Percentiles rank a stretch among this genome's conserved stretches.
phyloP scores from a whole-genome alignment of 768 basidiomycete species.

The Hysterangium stoloniferum region DNA sequence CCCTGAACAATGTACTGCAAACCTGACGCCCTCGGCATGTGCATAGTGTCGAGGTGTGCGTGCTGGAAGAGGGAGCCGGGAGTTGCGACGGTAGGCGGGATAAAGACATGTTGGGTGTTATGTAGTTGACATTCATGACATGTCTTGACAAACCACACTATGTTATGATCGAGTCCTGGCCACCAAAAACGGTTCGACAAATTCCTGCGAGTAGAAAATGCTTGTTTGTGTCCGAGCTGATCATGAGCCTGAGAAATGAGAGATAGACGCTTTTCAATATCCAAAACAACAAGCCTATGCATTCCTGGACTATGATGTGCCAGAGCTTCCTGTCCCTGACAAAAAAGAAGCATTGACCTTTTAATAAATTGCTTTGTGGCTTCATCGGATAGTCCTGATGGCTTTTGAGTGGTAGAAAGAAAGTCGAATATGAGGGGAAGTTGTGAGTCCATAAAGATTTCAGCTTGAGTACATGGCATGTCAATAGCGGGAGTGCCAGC shows the following conservation, averaged over 20 bases:
- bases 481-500: neutral
- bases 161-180: conserved; percentile 17
- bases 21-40: conserved; percentile 27
- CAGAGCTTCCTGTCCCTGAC: conserved; percentile 13
- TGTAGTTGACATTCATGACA: conserved; percentile 34
- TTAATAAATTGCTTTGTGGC: neutral
- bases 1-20: conserved; percentile 29
- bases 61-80: conserved; percentile 25
- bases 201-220: conserved; percentile 2
- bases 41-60: conserved; percentile 34
- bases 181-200: conserved; percentile 21
- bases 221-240: conserved; percentile 17
- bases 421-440: neutral
- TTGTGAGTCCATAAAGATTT: neutral
- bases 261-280: neutral
- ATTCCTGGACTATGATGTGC: conserved; percentile 9
- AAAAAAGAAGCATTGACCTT: conserved; percentile 7
- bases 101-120: conserved; percentile 15
- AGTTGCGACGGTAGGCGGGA: conserved; percentile 16
- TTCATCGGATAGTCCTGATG: neutral
- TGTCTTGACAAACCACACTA: conserved; percentile 18
- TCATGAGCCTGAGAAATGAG: conserved; percentile 16
- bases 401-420: neutral
- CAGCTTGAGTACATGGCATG: conserved; percentile 6
- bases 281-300: conserved; percentile 16